These are phyloP conservation scores for Talaromyces trachyspermus DNA, from an alignment of 495 filamentous ascomycete species.

Conservation along the genomic window DNA sequence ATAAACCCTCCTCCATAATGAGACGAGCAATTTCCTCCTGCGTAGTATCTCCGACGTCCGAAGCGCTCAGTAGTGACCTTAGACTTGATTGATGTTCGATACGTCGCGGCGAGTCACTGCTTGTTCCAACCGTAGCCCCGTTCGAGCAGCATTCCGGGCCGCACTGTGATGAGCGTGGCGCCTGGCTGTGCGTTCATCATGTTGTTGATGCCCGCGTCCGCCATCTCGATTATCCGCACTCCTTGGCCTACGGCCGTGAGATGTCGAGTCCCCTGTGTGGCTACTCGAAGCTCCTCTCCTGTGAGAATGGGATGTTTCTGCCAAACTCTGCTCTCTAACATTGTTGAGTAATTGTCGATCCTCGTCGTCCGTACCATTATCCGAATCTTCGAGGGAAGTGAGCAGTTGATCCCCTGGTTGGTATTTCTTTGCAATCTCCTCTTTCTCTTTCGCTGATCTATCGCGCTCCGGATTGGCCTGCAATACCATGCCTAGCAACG, in stretches of 20 bases:
- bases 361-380: conserved; percentile 44
- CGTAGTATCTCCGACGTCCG: conserved; percentile 63
- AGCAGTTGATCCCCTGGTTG: conserved; percentile 68
- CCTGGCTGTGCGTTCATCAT: conserved; percentile 34
- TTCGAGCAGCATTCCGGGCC: neutral
- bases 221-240: conserved; percentile 29
- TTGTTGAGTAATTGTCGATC: conserved; percentile 64
- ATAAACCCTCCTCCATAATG: conserved; percentile 78
- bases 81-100: conserved; percentile 83
- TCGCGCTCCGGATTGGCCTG: conserved; percentile 64
- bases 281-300: conserved; percentile 25
- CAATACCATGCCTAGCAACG: conserved; percentile 65
- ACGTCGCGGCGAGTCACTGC: conserved; percentile 27
- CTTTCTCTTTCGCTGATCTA: conserved; percentile 59
- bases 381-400: conserved; percentile 12
- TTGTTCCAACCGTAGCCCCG: neutral
- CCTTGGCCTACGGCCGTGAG: conserved; percentile 20
- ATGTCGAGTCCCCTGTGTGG: conserved; percentile 15
- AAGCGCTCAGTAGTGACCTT: conserved; percentile 69
- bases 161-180: conserved; percentile 15
- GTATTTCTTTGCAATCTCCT: conserved; percentile 61
- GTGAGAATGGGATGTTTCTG: conserved; percentile 48
- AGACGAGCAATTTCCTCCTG: conserved; percentile 84
- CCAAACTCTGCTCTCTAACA: conserved; percentile 63
- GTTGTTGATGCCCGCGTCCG: conserved; percentile 34